Base-by-base conservation (phyloP, 371 early-diverging fungal genomes). In the Amoeboaphelidium occidentale region DNA sequence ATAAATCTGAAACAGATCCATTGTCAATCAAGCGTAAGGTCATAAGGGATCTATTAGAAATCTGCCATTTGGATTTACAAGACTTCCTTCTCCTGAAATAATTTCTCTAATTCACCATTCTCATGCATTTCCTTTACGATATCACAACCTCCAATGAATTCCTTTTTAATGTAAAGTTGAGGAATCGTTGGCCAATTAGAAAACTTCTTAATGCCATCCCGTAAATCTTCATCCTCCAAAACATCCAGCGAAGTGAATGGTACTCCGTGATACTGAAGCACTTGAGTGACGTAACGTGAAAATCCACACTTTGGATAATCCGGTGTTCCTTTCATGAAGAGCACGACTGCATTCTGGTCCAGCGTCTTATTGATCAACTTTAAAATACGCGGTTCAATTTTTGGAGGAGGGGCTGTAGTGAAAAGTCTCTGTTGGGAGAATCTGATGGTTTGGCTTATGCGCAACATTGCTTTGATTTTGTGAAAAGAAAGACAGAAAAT, bases 151-250 rank as follows among this genome's bases (percentile, higher is more conserved):
- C 97, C 97, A 48, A 96, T 68, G 61, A 98, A 92, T 63, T 89
- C 84, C 50, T 91, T 89, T 62, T 88, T 81, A 59, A 94, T 71
- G 58, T 84, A 98, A 4, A 97, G 78, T 68, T 97, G 97, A 27
- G 98, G 98, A 63, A 92, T 86, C 17, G 97, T 98, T 10, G 92
- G 93, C 98, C 97, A 96, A 45, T 69, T 65, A 25, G 75, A 74
- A 68, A 74, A 94, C 64, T 88, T 90, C 64, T 91, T 94, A 66
- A 92, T 79, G 47, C 90, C 88, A 27, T 70, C 65, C 58, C 96
- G 74, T 49, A 94, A 64, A 42, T 89, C 87, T 25, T 74, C 72
- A 60, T 94, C 89, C 47, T 79, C 81, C 51, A 91, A 64, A 21
- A 90, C 81, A 60, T 94, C 84, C 58, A 83, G 76, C 25, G 79